Evolutionary conservation across 495 filamentous ascomycete species (phyloP).

Genomic region (Trichoderma erinaceum): DNA sequence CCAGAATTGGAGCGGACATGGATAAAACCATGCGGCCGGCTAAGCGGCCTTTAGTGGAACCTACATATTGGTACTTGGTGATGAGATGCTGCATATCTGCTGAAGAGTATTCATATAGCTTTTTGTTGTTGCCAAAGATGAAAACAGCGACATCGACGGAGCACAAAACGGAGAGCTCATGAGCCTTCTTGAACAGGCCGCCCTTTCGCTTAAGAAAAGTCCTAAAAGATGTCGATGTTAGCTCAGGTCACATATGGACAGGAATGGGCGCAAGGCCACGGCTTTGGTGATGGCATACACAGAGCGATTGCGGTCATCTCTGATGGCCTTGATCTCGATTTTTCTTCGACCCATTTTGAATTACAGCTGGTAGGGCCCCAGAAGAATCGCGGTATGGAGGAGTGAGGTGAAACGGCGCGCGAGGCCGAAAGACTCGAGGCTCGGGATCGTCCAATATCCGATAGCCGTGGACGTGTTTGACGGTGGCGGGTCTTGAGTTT

Average conservation of each 20-base stretch:
- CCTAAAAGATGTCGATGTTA: slow-evolving; percentile 68
- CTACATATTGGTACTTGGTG: slow-evolving; percentile 78
- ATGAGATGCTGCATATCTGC: slow-evolving; percentile 87
- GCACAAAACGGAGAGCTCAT: slow-evolving; percentile 95
- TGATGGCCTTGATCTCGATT: slow-evolving; percentile 99
- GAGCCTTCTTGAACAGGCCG: slow-evolving; percentile 98
- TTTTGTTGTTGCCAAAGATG: slow-evolving; percentile 97
- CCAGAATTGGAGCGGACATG: neutral
- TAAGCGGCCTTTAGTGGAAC: slow-evolving; percentile 29
- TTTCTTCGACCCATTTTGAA: slow-evolving; percentile 56
- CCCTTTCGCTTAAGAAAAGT: slow-evolving; percentile 98
- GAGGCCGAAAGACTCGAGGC: neutral
- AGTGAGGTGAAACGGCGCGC: slow-evolving; percentile 2
- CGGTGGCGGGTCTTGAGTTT: neutral
- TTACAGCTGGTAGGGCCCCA: neutral
- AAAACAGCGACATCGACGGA: slow-evolving; percentile 98
- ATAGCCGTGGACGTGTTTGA: neutral
- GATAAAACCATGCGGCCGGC: neutral
- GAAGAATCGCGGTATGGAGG: slow-evolving; percentile 2
- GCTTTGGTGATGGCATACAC: slow-evolving; percentile 63
- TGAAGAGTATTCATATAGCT: slow-evolving; percentile 95
- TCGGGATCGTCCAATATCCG: neutral
- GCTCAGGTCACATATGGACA: slow-evolving; percentile 36
- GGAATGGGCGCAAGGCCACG: slow-evolving; percentile 18
- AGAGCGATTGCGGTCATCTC: slow-evolving; percentile 97